Conservation (phyloP, 805 yeast species). For the Myxozyma melibiosi region DNA sequence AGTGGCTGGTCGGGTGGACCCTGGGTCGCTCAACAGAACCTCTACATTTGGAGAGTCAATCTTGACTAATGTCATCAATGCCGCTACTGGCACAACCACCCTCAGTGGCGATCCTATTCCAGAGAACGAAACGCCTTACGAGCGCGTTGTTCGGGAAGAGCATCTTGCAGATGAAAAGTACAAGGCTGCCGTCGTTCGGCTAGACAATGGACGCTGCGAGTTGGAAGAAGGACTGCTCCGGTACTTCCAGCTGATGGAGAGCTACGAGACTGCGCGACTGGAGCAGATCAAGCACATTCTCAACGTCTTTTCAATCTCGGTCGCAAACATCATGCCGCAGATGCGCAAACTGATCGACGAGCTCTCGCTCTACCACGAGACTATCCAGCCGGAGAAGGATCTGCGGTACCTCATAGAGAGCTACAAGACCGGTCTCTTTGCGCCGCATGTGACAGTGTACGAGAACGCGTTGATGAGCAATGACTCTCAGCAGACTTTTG, state of each 20-base stretch:
- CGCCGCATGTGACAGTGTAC: constrained; percentile 71
- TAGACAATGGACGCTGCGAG: constrained; percentile 70
- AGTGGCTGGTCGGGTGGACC: constrained; percentile 42
- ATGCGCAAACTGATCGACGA: constrained; percentile 63
- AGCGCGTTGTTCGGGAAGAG: constrained; percentile 59
- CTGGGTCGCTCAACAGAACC: background rate
- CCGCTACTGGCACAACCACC: constrained; percentile 27
- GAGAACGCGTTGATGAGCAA: constrained; percentile 78
- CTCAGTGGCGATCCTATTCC: constrained; percentile 19
- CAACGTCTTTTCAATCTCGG: constrained; percentile 67
- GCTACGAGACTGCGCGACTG: constrained; percentile 77
- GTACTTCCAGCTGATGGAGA: constrained; percentile 74
- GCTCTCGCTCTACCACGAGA: constrained; percentile 64
- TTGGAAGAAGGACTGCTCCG: constrained; percentile 72
- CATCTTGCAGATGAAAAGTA: constrained; percentile 59
- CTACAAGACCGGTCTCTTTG: constrained; percentile 72
- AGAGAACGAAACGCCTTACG: constrained; percentile 55
- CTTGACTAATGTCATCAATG: constrained; percentile 34
- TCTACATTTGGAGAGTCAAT: background rate
- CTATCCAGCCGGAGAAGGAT: constrained; percentile 70
- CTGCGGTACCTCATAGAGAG: constrained; percentile 65
- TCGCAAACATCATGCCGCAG: constrained; percentile 61
- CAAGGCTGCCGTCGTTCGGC: constrained; percentile 54
- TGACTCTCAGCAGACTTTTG: constrained; percentile 66
- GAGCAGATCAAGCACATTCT: constrained; percentile 75